Evolutionary conservation across 176 grass and related monocot genomes (phyloP), one percentile per base, ranked within the genome.

Genomic region (Dactylis glomerata): DNA sequence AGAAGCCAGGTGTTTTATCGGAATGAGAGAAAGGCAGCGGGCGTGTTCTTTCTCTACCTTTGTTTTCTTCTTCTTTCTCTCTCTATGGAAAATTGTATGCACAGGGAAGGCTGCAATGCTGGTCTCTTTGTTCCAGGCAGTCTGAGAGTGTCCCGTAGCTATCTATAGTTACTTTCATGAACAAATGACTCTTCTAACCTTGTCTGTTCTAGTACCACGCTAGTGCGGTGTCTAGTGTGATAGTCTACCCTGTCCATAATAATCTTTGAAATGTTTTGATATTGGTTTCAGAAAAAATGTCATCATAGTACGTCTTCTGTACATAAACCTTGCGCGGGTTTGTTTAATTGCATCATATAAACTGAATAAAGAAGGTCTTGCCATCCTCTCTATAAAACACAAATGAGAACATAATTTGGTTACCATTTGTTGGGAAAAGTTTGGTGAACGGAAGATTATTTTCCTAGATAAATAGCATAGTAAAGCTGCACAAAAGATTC

Each of bases 11-110:
- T 74, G 80, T 88, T 92, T 92, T 86, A 90, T 98, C 67, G 93
- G 91, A 90, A 90, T 62, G 62, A 73, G 93, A 76, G 85, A 95
- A 98, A 98, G 92, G 79, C 31, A 17, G 37, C 57, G 67, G 56
- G 24, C 42, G 42, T 73, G 42, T 50, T 74, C 65, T 62, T 34
- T 84, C 75, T 75, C 55, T 56, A 57, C 34, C 67, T 83, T 68
- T 82, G 33, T 92, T 80, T 37, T 77, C 61, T 41, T 27, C 23
- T 34, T 37, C 16, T 56, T 17, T 77, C 26, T 40, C 64, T 75
- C 86, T 78, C 78, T 42, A 13, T 57, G 58, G 50, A 49, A 87
- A 90, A 83, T 51, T 86, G 66, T 57, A 80, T 26, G 30, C 76
- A 80, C 81, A 84, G 85, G 19, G 68, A 84, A 87, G 81, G 81